phyloP scores from a whole-genome alignment of 306 rosid genomes.

The Rosa rugosa region DNA sequence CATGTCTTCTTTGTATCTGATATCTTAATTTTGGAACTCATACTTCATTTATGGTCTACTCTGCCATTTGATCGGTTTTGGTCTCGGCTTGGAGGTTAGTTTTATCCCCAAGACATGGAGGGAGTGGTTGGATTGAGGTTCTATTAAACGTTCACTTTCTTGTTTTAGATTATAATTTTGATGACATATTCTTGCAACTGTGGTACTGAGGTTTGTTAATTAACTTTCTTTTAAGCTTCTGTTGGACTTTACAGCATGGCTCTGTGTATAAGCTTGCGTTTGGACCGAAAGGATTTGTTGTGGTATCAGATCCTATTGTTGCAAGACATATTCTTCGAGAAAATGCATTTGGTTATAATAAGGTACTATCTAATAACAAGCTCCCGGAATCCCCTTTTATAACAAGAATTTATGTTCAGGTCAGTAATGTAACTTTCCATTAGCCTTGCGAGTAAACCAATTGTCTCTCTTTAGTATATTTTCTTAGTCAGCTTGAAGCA shows the following conservation, averaged over 20 bases:
- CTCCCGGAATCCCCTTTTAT: neutral
- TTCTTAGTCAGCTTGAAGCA: no score
- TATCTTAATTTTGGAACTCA: neutral
- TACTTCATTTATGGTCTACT: neutral
- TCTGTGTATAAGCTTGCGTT: conserved; percentile 93
- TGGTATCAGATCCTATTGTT: conserved; percentile 88
- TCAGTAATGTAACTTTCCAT: neutral
- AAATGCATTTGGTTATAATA: conserved; percentile 89
- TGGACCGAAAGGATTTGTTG: conserved; percentile 96
- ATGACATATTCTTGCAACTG: neutral
- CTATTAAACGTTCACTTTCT: neutral
- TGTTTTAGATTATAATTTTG: neutral
- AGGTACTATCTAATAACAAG: conserved; percentile 49
- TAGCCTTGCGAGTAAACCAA: neutral
- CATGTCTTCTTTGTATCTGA: neutral
- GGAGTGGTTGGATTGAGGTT: neutral
- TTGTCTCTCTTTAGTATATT: neutral
- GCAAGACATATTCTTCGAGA: conserved; percentile 93
- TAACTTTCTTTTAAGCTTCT: conserved; percentile 19
- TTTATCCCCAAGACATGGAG: neutral
- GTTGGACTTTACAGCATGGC: conserved; percentile 74
- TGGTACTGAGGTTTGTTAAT: neutral
- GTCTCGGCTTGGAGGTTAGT: neutral
- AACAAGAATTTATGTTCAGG: neutral
- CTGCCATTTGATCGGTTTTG: neutral